Evolutionary conservation across 78 protist species (phyloP).

Genomic region (Dictyostelium brefeldianum): DNA sequence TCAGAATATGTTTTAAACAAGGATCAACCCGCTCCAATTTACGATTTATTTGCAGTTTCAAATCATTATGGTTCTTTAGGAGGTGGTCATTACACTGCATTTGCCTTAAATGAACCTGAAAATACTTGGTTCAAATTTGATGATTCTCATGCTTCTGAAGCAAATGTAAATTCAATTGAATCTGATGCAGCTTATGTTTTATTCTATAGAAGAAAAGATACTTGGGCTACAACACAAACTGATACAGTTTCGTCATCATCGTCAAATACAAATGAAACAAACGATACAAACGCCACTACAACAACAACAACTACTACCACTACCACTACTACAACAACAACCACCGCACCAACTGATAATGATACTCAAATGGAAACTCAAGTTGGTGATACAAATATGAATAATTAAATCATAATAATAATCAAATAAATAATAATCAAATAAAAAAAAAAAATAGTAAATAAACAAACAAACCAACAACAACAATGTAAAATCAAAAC

Average conservation of each 20-base stretch:
- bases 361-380: not conserved
- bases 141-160: conserved; percentile 47
- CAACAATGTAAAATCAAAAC: no score
- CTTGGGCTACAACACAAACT: not conserved
- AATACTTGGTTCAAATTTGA: conserved; percentile 91
- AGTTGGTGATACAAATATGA: not conserved
- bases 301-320: not conserved
- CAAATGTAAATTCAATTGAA: conserved; percentile 8
- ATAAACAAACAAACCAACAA: no score
- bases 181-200: conserved; percentile 90
- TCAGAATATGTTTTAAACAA: conserved; percentile 44
- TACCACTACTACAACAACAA: not conserved
- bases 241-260: not conserved
- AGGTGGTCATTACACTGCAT: conserved; percentile 98
- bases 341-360: not conserved
- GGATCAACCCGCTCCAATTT: conserved; percentile 56
- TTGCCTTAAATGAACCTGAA: conserved; percentile 76
- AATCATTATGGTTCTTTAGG: conserved; percentile 94
- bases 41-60: conserved; percentile 92
- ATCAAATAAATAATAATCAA: no score
- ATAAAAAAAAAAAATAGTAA: no score
- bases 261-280: not conserved
- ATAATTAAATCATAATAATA: not conserved
- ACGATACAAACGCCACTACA: conserved; percentile 1
- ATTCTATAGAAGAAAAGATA: conserved; percentile 84